A percentile compares a stretch with the other conserved stretches of the same genome.
Conservation (phyloP, 495 filamentous ascomycete genomes). For the Astrothelium macrocarpum region DNA sequence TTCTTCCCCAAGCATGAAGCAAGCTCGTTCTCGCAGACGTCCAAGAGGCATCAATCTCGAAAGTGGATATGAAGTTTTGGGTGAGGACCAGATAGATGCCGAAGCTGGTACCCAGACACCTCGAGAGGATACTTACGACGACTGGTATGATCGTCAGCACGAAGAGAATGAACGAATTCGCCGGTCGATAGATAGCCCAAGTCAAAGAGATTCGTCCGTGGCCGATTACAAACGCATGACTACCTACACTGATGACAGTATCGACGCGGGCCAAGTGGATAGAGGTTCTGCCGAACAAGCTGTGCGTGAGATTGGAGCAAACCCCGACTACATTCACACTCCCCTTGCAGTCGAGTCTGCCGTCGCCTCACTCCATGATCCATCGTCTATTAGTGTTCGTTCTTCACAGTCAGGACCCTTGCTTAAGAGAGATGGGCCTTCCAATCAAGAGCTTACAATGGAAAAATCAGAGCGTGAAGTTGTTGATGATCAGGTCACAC, state of each 20-base stretch:
- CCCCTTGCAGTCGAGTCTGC: slow-evolving; percentile 71
- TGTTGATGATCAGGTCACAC: slow-evolving; percentile 13
- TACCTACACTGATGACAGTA: slow-evolving; percentile 60
- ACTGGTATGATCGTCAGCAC: slow-evolving; percentile 47
- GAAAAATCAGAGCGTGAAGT: slow-evolving; percentile 11
- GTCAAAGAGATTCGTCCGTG: slow-evolving; percentile 35
- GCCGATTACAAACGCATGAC: slow-evolving; percentile 48
- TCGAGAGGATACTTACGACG: slow-evolving; percentile 33
- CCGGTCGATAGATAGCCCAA: slow-evolving; percentile 40
- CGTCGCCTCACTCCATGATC: slow-evolving; percentile 77
- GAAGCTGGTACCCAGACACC: slow-evolving; percentile 30
- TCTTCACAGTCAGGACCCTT: background rate
- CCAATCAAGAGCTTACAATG: background rate
- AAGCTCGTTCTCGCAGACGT: slow-evolving; percentile 41
- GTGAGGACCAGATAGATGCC: slow-evolving; percentile 33
- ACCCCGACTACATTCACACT: slow-evolving; percentile 63
- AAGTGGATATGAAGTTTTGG: slow-evolving; percentile 37
- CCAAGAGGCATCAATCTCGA: slow-evolving; percentile 44
- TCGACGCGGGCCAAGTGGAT: slow-evolving; percentile 49
- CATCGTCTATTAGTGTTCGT: slow-evolving; percentile 51
- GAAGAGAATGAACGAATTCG: slow-evolving; percentile 44
- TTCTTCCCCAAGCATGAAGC: slow-evolving; percentile 30
- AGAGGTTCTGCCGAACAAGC: slow-evolving; percentile 54
- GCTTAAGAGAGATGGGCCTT: slow-evolving; percentile 12
- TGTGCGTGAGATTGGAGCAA: slow-evolving; percentile 57